A percentile compares a stretch with the other conserved stretches of the same genome.
Evolutionary conservation across 106 monocot genomes (phyloP).

Genomic region (Triglochin maritima): DNA sequence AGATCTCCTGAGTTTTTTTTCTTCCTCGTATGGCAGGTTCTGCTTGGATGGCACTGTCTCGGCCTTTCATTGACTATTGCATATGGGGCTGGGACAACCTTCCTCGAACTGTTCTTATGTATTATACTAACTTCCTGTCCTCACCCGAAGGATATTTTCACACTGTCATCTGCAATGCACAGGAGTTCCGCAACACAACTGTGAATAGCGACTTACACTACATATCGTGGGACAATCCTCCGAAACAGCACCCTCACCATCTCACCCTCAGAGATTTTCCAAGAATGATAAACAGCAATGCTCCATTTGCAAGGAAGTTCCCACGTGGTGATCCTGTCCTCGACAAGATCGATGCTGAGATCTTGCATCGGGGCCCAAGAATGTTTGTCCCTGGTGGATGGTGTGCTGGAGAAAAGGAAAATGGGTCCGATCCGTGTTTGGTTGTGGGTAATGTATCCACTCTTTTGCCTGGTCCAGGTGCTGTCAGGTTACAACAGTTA

Average conservation of each 20-base stretch:
- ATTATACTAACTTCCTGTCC: slow-evolving; percentile 83
- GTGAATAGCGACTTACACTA: slow-evolving; percentile 82
- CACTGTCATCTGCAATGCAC: slow-evolving; percentile 81
- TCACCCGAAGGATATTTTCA: slow-evolving; percentile 97
- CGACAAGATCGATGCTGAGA: slow-evolving; percentile 52
- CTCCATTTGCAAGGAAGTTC: slow-evolving; percentile 35
- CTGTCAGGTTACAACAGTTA: slow-evolving; percentile 39
- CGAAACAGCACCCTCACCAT: slow-evolving; percentile 82
- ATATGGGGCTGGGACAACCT: slow-evolving; percentile 98
- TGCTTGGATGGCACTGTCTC: slow-evolving; percentile 84
- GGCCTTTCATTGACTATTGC: slow-evolving; percentile 68
- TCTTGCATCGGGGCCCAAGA: slow-evolving; percentile 33
- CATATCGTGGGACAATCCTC: slow-evolving; percentile 91
- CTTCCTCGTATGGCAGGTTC: slow-evolving; percentile 39
- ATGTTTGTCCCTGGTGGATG: slow-evolving; percentile 66
- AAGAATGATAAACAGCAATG: slow-evolving; percentile 52
- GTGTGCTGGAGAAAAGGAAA: slow-evolving; percentile 35
- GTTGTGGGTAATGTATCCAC: slow-evolving; percentile 33
- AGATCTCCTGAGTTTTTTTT: no score
- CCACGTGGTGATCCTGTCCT: slow-evolving; percentile 30
- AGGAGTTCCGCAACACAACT: slow-evolving; percentile 76
- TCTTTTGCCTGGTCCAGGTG: slow-evolving; percentile 58
- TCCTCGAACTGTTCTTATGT: slow-evolving; percentile 77
- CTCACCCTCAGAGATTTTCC: slow-evolving; percentile 49
- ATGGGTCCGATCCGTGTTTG: slow-evolving; percentile 42